These are phyloP conservation scores for Suillus ampliporus DNA, from an alignment of 768 basidiomycete genomes.

Conservation along the genomic window DNA sequence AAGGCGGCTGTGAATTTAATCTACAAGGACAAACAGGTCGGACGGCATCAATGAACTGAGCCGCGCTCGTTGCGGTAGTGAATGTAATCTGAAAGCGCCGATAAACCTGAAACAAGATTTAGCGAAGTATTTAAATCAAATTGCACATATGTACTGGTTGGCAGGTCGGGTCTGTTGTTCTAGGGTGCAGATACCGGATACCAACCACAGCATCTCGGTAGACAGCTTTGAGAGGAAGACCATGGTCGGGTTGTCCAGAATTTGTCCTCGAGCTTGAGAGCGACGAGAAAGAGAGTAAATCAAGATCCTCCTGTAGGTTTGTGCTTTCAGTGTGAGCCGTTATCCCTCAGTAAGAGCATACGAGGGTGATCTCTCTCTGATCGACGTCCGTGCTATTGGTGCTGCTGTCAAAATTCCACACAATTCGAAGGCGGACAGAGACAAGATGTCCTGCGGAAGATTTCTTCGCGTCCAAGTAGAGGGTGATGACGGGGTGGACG, in stretches of 20 bases:
- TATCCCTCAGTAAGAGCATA: constrained; percentile 41
- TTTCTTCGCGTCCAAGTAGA: constrained; percentile 66
- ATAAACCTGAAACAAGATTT: constrained; percentile 53
- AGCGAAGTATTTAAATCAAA: constrained; percentile 6
- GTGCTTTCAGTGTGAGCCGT: constrained; percentile 18
- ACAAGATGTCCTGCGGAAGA: constrained; percentile 55
- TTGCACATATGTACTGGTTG: constrained; percentile 35
- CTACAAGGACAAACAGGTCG: constrained; percentile 78
- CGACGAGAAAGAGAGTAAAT: constrained; percentile 70
- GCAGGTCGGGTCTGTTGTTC: constrained; percentile 33
- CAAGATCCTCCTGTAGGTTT: constrained; percentile 71
- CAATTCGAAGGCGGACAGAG: constrained; percentile 67
- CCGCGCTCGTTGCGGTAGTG: constrained; percentile 49
- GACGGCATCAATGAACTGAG: constrained; percentile 66
- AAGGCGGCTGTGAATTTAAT: constrained; percentile 48
- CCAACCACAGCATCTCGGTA: constrained; percentile 77
- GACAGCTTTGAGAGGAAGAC: constrained; percentile 79
- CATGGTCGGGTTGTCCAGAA: constrained; percentile 47
- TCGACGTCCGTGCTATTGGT: constrained; percentile 44
- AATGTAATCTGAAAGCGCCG: constrained; percentile 83
- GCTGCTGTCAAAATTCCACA: constrained; percentile 60
- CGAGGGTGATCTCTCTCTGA: constrained; percentile 68
- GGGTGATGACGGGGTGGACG: constrained; percentile 67
- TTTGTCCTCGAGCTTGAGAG: constrained; percentile 38
- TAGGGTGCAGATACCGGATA: constrained; percentile 71